Percentiles rank a stretch among this genome's conserved stretches.
These are phyloP conservation scores for Ogataea siamensis DNA, from an alignment of 805 yeast species.

Conservation along the genomic window DNA sequence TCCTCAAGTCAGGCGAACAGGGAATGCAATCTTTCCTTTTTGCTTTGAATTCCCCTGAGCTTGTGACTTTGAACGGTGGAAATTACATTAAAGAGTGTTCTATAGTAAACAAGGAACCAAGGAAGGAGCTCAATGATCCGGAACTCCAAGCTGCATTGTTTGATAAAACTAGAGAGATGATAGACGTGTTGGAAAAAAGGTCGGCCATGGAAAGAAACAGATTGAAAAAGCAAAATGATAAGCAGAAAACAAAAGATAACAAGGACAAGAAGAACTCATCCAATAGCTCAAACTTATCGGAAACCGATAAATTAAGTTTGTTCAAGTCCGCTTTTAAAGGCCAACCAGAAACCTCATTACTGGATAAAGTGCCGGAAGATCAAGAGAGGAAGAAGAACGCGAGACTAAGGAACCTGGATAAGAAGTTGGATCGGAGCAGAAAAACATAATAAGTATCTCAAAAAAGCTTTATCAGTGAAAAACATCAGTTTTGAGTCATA, in stretches of 20 bases:
- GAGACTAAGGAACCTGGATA: constrained; percentile 26
- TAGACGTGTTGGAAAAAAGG: constrained; percentile 62
- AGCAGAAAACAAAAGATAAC: not conserved
- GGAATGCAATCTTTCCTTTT: constrained; percentile 80
- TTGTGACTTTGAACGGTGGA: constrained; percentile 62
- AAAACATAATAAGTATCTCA: too few species aligned
- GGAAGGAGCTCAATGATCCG: constrained; percentile 61
- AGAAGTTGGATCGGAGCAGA: constrained; percentile 18
- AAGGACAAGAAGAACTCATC: not conserved
- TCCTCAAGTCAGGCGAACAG: constrained; percentile 68
- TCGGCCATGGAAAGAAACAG: constrained; percentile 67
- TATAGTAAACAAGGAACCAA: constrained; percentile 45
- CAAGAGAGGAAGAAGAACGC: constrained; percentile 17
- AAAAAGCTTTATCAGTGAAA: too few species aligned
- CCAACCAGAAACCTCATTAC: constrained; percentile 7
- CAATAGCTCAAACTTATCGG: constrained; percentile 2
- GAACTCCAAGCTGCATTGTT: constrained; percentile 60
- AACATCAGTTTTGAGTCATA: not conserved
- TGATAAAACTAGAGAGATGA: constrained; percentile 56
- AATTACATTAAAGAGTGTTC: constrained; percentile 72
- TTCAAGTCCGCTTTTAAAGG: constrained; percentile 27
- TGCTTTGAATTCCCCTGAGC: constrained; percentile 70
- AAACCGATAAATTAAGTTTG: constrained; percentile 19
- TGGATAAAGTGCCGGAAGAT: constrained; percentile 1
- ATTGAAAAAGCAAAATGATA: constrained; percentile 10